phyloP scores from a whole-genome alignment of 83 land plant genomes.

The Larix sibirica region DNA sequence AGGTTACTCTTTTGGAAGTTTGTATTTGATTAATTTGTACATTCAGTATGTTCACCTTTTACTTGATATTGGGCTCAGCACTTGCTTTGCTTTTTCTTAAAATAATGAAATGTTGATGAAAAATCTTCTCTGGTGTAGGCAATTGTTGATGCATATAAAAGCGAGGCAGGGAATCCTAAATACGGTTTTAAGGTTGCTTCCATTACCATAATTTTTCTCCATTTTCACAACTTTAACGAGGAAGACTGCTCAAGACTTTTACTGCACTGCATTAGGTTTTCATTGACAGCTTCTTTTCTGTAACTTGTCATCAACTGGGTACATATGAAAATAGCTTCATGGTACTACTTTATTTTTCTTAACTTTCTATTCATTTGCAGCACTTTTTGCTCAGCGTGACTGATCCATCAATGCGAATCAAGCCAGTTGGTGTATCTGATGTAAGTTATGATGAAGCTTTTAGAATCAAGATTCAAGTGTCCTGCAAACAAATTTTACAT shows the following conservation, averaged over 20 bases:
- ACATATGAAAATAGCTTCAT: background rate
- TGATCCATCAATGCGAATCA: slow-evolving; percentile 75
- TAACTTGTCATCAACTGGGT: background rate
- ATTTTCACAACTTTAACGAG: background rate
- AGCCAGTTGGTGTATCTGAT: slow-evolving; percentile 93
- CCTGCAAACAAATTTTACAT: background rate
- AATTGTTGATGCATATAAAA: slow-evolving; percentile 95
- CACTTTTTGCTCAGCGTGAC: slow-evolving; percentile 94
- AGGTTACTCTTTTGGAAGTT: slow-evolving; percentile 34
- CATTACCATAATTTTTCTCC: background rate
- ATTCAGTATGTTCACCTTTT: background rate
- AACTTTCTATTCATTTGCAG: slow-evolving; percentile 45
- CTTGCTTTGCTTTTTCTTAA: slow-evolving; percentile 12
- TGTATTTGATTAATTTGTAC: slow-evolving; percentile 5
- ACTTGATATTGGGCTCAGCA: background rate
- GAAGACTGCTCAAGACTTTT: slow-evolving; percentile 2
- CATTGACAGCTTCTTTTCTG: background rate
- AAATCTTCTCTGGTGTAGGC: slow-evolving; percentile 45
- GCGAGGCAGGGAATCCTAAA: slow-evolving; percentile 80
- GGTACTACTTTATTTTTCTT: background rate
- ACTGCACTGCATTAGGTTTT: background rate
- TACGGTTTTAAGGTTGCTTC: slow-evolving; percentile 87
- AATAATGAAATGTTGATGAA: background rate
- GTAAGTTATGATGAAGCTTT: slow-evolving; percentile 39
- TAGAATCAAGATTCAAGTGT: background rate